A percentile compares a stretch with the other conserved stretches of the same genome.
phyloP scores from a whole-genome alignment of 352 stramenopile species.

The Pythium brassicae region DNA sequence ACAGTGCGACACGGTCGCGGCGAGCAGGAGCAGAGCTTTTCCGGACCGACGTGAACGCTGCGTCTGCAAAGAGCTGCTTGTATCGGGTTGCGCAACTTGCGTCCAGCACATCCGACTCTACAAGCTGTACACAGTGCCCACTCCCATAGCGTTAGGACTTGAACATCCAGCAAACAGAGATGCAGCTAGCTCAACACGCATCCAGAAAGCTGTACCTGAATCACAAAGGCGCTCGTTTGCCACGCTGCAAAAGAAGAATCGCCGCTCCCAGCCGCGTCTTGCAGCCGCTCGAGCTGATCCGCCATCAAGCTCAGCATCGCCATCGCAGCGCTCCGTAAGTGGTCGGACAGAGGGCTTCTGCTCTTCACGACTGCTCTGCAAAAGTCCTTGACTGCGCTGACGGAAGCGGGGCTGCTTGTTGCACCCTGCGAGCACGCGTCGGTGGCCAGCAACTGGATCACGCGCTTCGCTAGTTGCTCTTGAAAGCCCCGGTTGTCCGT shows the following conservation, averaged over 20 bases:
- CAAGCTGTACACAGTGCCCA: constrained; percentile 4
- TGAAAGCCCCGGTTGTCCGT: constrained; percentile 1
- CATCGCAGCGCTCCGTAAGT: constrained; percentile 20
- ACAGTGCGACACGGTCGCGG: constrained; percentile 6
- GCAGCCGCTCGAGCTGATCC: constrained; percentile 10
- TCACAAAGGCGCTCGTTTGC: constrained; percentile 10
- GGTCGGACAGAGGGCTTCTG: constrained; percentile 15
- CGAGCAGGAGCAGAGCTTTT: constrained; percentile 2
- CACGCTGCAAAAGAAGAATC: constrained; percentile 1
- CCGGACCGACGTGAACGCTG: constrained; percentile 7
- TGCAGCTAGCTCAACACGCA: neutral
- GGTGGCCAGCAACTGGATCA: constrained; percentile 5
- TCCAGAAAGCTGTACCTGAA: constrained; percentile 6
- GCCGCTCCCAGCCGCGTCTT: neutral
- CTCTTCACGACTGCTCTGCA: constrained; percentile 15
- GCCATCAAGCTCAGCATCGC: constrained; percentile 15
- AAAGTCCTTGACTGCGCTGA: constrained; percentile 25
- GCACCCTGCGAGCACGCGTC: constrained; percentile 9
- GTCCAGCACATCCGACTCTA: constrained; percentile 9
- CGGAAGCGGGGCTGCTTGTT: constrained; percentile 7
- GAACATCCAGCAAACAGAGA: no score
- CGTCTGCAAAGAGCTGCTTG: constrained; percentile 11
- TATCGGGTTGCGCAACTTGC: neutral
- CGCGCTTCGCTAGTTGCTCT: neutral
- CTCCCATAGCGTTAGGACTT: no score